Conservation (phyloP, 2,329 filamentous ascomycete species). For the Endothia cerciana region DNA sequence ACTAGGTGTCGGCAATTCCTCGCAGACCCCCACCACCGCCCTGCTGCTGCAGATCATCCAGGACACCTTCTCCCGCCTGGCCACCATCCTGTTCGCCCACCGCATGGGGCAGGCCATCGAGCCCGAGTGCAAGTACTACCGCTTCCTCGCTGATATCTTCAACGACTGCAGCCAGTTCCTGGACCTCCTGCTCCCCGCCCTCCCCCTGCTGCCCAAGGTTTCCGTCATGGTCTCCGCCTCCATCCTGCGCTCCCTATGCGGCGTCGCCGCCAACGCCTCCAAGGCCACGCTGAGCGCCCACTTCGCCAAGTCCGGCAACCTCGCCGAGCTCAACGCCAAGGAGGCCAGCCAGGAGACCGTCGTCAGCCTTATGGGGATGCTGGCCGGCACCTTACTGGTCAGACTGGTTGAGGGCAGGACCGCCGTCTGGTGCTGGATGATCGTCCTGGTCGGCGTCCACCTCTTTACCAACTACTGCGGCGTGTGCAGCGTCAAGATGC, state of each 20-base stretch:
- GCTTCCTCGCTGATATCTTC: constrained; percentile 84
- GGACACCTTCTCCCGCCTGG: constrained; percentile 77
- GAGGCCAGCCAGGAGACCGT: constrained; percentile 96
- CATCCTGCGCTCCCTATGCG: constrained; percentile 69
- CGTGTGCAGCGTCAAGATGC: constrained; percentile 82
- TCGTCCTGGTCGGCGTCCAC: constrained; percentile 74
- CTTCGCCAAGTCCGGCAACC: constrained; percentile 84
- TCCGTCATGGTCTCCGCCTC: constrained; percentile 54
- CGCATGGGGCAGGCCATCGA: constrained; percentile 80
- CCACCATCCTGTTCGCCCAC: constrained; percentile 86
- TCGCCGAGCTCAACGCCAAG: constrained; percentile 92
- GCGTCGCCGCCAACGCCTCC: constrained; percentile 85
- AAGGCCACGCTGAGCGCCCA: constrained; percentile 92
- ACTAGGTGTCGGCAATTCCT: constrained; percentile 81
- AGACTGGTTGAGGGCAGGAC: constrained; percentile 70
- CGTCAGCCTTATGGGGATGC: constrained; percentile 85
- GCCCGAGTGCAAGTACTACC: constrained; percentile 88
- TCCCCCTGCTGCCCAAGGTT: constrained; percentile 60
- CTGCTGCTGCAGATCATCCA: constrained; percentile 83
- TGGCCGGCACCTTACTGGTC: constrained; percentile 81
- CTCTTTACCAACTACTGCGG: constrained; percentile 85
- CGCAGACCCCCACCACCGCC: constrained; percentile 77
- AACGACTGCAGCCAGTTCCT: constrained; percentile 86
- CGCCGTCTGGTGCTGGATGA: constrained; percentile 75
- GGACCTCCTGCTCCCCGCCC: constrained; percentile 78